Base-by-base conservation (phyloP, 2,329 filamentous ascomycete species). In the Trichophyton mentagrophytes region DNA sequence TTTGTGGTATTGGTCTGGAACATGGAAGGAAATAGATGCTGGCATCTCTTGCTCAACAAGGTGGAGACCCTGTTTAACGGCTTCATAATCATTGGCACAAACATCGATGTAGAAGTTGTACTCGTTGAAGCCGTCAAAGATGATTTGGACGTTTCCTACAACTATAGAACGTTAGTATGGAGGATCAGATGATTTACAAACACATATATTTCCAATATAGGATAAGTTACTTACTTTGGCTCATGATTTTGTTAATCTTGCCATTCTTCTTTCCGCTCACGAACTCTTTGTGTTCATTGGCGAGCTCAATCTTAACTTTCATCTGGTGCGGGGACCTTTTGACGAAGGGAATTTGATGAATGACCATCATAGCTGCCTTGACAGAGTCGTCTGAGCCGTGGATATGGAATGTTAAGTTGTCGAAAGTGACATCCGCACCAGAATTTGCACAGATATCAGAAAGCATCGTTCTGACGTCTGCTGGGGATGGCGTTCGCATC, bases 161-260 rank as follows among this genome's bases (percentile, higher is more conserved):
- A 9, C 1, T 46, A 57, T 9, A 27, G 5, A 13, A 49, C 60
- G 70, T 66, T 57, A 64, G 61, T 42, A 60, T 9, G 2, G 3
- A 15, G 11, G 17, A 17, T 8, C 17, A 5, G 30, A 40, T 53
- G 36, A 1, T 38, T 38, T 38, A 33, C 22, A 55, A 8, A 4
- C 11, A 38, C 33, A n/a, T 9, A 38, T 30, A 13, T 13, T 38
- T 13, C 33, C 5, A 6, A 40, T 17, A 38, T 67, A 30, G 11
- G 22, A n/a, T 25, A 47, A 36, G 15, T 15, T n/a, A 71, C 79
- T 66, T 74, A 83, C 91, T 96, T 75, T 97, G 92, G 25, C 92
- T 93, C 93, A 99, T 99, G 70, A 99, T 99, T 80, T 99, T 99
- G 81, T 99, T 99, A 76, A 99, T 99, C 78, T 99, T 99, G 75